Conservation (phyloP, 805 yeast genomes). For the Starmerella sirachaensis region DNA sequence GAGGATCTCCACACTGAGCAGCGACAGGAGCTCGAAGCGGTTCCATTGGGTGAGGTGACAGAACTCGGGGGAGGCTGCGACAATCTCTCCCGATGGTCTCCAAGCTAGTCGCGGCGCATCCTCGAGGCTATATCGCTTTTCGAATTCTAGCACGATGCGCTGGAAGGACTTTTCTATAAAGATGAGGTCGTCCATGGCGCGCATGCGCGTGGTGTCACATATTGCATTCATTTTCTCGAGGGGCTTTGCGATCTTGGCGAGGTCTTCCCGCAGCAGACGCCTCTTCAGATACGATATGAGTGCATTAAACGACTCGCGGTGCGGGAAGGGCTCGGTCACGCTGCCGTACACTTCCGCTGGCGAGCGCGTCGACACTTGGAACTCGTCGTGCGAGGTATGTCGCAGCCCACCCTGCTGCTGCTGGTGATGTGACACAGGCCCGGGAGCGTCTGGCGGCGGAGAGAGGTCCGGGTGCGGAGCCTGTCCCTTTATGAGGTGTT, state of each 20-base stretch:
- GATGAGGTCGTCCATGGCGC: slow-evolving; percentile 77
- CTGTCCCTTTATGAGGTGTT: no score
- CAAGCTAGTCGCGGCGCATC: slow-evolving; percentile 94
- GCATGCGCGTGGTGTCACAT: no score
- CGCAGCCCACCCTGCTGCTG: no score
- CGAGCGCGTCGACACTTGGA: no score
- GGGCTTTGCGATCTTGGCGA: no score
- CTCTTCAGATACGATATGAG: slow-evolving; percentile 59
- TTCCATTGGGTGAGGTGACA: slow-evolving; percentile 87
- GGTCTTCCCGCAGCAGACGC: slow-evolving; percentile 55
- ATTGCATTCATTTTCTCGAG: no score
- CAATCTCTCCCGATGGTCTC: slow-evolving; percentile 92
- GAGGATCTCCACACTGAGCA: slow-evolving; percentile 49
- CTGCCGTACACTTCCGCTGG: slow-evolving; percentile 55
- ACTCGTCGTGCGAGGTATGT: no score
- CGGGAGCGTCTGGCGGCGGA: no score
- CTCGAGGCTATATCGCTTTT: slow-evolving; percentile 65
- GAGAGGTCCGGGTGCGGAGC: no score
- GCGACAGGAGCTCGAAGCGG: slow-evolving; percentile 45
- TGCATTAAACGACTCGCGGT: slow-evolving; percentile 83
- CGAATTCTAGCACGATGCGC: slow-evolving; percentile 78
- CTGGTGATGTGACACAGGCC: no score
- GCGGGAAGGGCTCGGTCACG: slow-evolving; percentile 66
- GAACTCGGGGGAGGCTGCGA: slow-evolving; percentile 91
- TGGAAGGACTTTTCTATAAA: slow-evolving; percentile 96